These are phyloP conservation scores for Candida argentea DNA, from an alignment of 805 yeast species.

Conservation along the genomic window DNA sequence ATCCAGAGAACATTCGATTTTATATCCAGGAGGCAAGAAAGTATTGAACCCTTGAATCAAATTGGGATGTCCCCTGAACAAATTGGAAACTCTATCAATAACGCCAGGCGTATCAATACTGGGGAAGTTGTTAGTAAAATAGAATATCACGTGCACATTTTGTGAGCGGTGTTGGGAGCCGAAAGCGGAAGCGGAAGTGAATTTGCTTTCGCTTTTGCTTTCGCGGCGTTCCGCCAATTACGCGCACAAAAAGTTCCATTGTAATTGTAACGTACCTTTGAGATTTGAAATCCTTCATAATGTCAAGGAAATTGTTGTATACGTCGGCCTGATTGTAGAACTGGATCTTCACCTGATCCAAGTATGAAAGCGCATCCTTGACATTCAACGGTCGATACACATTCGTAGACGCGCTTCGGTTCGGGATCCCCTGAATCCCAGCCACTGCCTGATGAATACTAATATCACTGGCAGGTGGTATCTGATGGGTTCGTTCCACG, in stretches of 20 bases:
- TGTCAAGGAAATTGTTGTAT: conserved; percentile 90
- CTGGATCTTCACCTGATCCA: conserved; percentile 92
- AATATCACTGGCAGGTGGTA: too few relatives aligned
- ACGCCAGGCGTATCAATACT: conserved; percentile 97
- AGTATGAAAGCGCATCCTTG: conserved; percentile 88
- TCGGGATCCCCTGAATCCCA: conserved; percentile 28
- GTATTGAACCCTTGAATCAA: conserved; percentile 97
- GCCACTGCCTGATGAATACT: conserved; percentile 10
- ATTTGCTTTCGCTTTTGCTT: too few relatives aligned
- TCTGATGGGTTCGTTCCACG: too few relatives aligned
- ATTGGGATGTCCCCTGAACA: conserved; percentile 88
- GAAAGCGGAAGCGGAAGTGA: too few relatives aligned
- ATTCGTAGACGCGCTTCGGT: conserved; percentile 30
- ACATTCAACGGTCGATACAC: conserved; percentile 80
- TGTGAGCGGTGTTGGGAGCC: too few relatives aligned
- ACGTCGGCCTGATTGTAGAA: conserved; percentile 90
- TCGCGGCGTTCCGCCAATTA: too few relatives aligned
- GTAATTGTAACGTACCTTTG: conserved; percentile 57
- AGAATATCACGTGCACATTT: too few relatives aligned
- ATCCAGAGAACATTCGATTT: conserved; percentile 82
- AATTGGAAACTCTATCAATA: conserved; percentile 83
- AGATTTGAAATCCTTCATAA: conserved; percentile 97
- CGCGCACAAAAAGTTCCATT: too few relatives aligned
- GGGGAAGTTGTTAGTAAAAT: conserved; percentile 5
- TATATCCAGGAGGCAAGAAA: conserved; percentile 92